These are phyloP conservation scores for Cardamine chenopodiifolia DNA, from an alignment of 345 rosid genomes.

Conservation along the genomic window DNA sequence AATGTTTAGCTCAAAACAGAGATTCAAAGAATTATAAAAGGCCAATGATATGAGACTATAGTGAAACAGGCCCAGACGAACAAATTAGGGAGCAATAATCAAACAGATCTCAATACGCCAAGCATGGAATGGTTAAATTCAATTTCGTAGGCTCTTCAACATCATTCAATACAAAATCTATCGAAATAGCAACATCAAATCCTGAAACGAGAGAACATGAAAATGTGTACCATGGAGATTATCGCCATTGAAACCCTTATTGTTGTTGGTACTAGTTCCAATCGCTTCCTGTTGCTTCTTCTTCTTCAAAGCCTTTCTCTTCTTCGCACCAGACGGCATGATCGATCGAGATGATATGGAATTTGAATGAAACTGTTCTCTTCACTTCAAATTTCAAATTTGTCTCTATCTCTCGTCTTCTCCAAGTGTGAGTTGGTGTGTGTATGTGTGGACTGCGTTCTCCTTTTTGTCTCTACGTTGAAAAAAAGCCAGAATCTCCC, in stretches of 20 bases:
- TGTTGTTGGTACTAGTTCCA: background rate
- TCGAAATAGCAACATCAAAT: constrained; percentile 8
- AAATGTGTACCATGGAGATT: constrained; percentile 31
- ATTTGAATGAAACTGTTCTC: background rate
- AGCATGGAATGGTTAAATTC: background rate
- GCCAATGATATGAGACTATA: background rate
- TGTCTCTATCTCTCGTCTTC: constrained; percentile 3
- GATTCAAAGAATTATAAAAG: background rate
- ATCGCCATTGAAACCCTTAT: constrained; percentile 27
- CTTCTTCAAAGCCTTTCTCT: constrained; percentile 89
- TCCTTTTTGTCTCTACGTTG: constrained; percentile 42
- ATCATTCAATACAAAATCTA: background rate
- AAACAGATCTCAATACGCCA: constrained; percentile 12
- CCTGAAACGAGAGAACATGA: background rate
- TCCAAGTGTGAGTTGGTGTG: constrained; percentile 7
- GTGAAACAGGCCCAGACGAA: background rate
- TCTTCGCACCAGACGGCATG: constrained; percentile 94
- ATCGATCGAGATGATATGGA: constrained; percentile 26
- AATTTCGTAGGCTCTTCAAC: background rate
- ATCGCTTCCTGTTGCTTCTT: constrained; percentile 59
- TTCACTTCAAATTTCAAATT: constrained; percentile 11
- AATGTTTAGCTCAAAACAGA: constrained; percentile 21
- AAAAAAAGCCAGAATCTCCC: constrained; percentile 30
- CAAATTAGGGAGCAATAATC: background rate
- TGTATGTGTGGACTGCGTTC: constrained; percentile 41